Evolutionary conservation across 352 stramenopile genomes (phyloP).

Genomic region (Phytophthora citrophthora): DNA sequence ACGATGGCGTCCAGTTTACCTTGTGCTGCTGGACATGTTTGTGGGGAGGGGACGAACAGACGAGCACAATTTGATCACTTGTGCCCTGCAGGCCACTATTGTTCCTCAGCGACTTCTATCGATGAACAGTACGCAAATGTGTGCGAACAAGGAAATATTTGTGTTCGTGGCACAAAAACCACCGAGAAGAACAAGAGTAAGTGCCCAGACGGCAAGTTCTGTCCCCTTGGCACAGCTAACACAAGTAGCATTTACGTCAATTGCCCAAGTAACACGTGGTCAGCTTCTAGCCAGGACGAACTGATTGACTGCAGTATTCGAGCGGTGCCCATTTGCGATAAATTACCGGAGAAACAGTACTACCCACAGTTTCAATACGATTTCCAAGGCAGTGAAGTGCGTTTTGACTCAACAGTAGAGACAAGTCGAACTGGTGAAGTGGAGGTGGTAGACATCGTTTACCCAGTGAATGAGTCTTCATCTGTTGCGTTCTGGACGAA

Average conservation of each 20-base stretch:
- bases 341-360: slow-evolving; percentile 79
- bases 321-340: slow-evolving; percentile 94
- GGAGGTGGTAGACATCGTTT: slow-evolving; percentile 89
- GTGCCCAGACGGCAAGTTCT: slow-evolving; percentile 94
- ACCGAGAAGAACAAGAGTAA: slow-evolving; percentile 92
- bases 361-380: slow-evolving; percentile 80
- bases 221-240: slow-evolving; percentile 89
- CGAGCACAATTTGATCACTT: slow-evolving; percentile 92
- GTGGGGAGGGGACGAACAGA: slow-evolving; percentile 93
- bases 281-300: slow-evolving; percentile 72
- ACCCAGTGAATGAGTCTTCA: slow-evolving; percentile 92
- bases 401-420: slow-evolving; percentile 82
- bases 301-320: slow-evolving; percentile 91
- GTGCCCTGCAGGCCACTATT: slow-evolving; percentile 94
- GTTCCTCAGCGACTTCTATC: slow-evolving; percentile 82
- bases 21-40: slow-evolving; percentile 95
- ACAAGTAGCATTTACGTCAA: slow-evolving; percentile 82
- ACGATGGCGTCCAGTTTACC: slow-evolving; percentile 81
- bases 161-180: slow-evolving; percentile 86
- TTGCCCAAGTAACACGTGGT: slow-evolving; percentile 93
- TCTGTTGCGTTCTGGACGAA: slow-evolving; percentile 92
- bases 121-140: slow-evolving; percentile 85
- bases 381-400: slow-evolving; percentile 57
- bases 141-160: slow-evolving; percentile 92
- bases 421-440: slow-evolving; percentile 83